phyloP scores from a whole-genome alignment of 176 grass and related monocot species.

The Otatea glauca region DNA sequence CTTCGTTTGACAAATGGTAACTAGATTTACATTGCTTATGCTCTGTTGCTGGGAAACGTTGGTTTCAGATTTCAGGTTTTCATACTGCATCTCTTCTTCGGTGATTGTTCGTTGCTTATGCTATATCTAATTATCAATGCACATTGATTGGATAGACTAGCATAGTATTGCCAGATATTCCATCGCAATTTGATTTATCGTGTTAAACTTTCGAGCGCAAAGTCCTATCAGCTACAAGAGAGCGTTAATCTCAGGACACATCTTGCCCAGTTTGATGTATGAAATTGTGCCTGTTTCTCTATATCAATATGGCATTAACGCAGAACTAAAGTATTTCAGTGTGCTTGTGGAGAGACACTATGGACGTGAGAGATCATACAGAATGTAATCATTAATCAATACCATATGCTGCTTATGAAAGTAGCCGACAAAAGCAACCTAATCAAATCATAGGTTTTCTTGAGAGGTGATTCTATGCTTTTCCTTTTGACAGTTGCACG shows the following conservation, averaged over 20 bases:
- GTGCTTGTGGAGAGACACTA: neutral
- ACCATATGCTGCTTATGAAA: neutral
- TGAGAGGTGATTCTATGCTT: too few species aligned
- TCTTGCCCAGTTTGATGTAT: neutral
- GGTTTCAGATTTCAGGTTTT: slow-evolving; percentile 6
- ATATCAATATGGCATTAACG: neutral
- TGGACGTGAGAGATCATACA: neutral
- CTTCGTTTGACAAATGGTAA: neutral
- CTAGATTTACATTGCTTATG: slow-evolving; percentile 20
- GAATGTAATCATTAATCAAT: neutral
- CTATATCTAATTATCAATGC: neutral
- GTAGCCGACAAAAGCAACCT: slow-evolving; percentile 6
- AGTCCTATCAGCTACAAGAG: slow-evolving; percentile 1
- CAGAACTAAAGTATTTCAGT: neutral
- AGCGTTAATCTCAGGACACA: neutral
- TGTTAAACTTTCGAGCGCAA: neutral
- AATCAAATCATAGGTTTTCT: neutral
- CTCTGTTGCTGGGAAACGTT: neutral
- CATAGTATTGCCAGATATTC: neutral
- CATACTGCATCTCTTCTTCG: neutral
- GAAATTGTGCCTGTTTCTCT: neutral
- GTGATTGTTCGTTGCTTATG: neutral
- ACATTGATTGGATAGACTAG: neutral
- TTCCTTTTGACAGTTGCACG: too few species aligned
- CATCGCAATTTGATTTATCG: neutral